Evolutionary conservation across 352 stramenopile genomes (phyloP), one percentile per base, ranked within the genome.

Genomic region (Globisporangium okanoganense): DNA sequence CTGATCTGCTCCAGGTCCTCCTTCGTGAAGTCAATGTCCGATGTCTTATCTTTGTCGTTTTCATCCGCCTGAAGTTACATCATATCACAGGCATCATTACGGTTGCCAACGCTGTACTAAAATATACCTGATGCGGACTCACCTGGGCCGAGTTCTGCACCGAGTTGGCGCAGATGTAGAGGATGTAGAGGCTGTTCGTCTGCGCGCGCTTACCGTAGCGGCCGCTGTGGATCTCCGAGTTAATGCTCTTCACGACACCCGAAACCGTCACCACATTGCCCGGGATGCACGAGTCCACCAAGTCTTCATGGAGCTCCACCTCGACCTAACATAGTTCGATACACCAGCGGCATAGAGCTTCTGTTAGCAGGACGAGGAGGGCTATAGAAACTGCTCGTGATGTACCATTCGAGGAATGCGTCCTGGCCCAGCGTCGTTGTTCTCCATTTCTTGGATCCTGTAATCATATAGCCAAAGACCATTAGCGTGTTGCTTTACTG

Each of bases 201-300:
- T 95, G 82, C n/a, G 91, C 93, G 20, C 86, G 79, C 70, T 97
- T 98, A 56, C 92, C 92, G 31, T 81, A 85, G 45, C 81, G 79
- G 47, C 95, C 92, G 54, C 78, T 88, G 29, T 94, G 82, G 27
- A 98, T 73, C 56, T 97, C 92, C n/a, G 90, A 89, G 66, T 98
- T 99, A 47, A 98, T 82, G 31, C 92, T 94, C 64, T 97, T 95
- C 6, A 99, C 93, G 55, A 98, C 80, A 0, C 97, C 97, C 1
- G 84, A 88, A 7, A 99, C 81, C 14, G 90, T 88, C 22, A 99
- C 80, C 1, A 98, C 86, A 73, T 99, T 98, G 24, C 97, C 97
- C 20, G 97, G 91, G 58, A 98, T 94, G 59, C 95, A 98, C 33
- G 77, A 82, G 72, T 99, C 96, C 14, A 99, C 97, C 22, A 99